These are phyloP conservation scores for Nicotiana obtusifolia DNA, from an alignment of 257 asterid genomes.

Conservation along the genomic window DNA sequence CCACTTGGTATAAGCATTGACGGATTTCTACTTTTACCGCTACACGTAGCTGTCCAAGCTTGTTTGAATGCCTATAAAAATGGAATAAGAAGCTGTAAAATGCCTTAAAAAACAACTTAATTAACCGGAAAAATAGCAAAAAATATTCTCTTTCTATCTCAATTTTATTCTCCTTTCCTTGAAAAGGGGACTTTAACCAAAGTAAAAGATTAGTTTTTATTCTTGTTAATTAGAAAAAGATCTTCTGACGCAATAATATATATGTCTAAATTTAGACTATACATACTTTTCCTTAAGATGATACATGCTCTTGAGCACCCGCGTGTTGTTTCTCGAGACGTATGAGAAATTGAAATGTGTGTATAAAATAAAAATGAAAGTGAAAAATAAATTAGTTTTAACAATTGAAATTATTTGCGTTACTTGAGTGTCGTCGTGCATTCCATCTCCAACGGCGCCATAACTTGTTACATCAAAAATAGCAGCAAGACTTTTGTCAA, in stretches of 20 bases:
- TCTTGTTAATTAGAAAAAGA: neutral
- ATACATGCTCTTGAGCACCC: too few species aligned
- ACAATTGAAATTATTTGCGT: neutral
- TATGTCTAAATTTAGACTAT: too few species aligned
- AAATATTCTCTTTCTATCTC: neutral
- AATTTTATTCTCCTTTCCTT: neutral
- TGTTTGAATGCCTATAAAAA: constrained; percentile 9
- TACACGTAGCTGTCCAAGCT: constrained; percentile 18
- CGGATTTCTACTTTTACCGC: neutral
- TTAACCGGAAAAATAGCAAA: neutral
- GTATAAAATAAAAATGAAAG: too few species aligned
- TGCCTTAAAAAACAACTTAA: neutral
- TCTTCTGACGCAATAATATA: neutral
- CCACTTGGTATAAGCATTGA: constrained; percentile 4
- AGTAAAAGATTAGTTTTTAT: neutral
- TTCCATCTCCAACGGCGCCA: constrained; percentile 23
- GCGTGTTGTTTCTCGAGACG: too few species aligned
- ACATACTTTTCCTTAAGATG: too few species aligned
- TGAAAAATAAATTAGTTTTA: too few species aligned
- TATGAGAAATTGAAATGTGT: too few species aligned
- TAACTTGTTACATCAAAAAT: constrained; percentile 6
- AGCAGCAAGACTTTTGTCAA: constrained; percentile 4
- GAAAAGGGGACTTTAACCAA: neutral
- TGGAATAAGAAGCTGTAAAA: neutral
- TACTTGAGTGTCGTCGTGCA: constrained; percentile 19